Evolutionary conservation across 169 alveolate genomes (phyloP), one percentile per base, ranked within the genome.

Genomic region (Eimeria falciformis): DNA sequence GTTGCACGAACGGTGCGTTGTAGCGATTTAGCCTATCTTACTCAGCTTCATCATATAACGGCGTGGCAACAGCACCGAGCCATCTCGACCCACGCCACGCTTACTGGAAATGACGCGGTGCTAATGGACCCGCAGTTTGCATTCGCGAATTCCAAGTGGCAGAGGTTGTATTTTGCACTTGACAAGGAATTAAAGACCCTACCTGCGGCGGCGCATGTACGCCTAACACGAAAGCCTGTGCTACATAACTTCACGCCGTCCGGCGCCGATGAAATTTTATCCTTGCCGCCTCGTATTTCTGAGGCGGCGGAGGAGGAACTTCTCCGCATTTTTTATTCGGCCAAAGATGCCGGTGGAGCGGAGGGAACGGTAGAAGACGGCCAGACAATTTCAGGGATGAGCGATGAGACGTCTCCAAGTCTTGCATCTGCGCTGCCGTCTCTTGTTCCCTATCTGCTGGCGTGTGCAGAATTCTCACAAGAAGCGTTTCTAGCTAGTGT

Each of bases 11-110:
- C 71, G 37, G 71, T 77, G 33, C 93, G 89, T 18, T 89, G 93
- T 53, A 89, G 83, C 68, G 93, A 89, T 21, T 9, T 77, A 45
- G 66, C 56, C 18, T 89, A 77, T 58, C 56, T 78, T 55, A 43
- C 90, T 40, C 93, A 89, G 62, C 81, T 89, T 5, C 90, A 77
- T 37, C 93, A 89, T 58, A 77, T 89, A 23, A 90, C n/a, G 33
- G 81, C 93, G 65, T 89, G 93, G 93, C 82, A 75, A 27, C 88
- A 89, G 50, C 93, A 82, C 27, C 93, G 90, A 58, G 82, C 90
- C 27, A 25, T 89, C 50, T 27, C 37, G 37, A 82, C 83, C 17
- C 73, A 75, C 29, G 93, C 90, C 45, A 58, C 45, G 43, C 40
- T 50, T 2, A 18, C 91, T 4, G 62, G 82, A n/a, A 83, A 56